Base-by-base conservation (phyloP, 1,284 basidiomycete genomes). In the Fomitiporia mediterranea region DNA sequence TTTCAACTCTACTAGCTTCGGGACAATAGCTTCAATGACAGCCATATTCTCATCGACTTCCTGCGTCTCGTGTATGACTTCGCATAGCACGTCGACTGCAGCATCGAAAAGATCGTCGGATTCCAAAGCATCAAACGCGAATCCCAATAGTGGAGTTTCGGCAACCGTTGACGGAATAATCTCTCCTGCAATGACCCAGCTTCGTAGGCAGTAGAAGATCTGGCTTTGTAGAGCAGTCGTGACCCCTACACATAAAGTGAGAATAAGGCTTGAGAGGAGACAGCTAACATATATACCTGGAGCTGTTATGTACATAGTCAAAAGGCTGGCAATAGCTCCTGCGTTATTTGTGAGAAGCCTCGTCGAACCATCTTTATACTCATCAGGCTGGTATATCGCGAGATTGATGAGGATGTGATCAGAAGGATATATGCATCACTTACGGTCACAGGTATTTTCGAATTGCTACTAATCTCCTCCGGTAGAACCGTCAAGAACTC, bases 51-150 rank as follows among this genome's bases (percentile, higher is more conserved):
- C 96, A 61, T 97, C 87, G 25, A 98, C 80, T 71, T 99, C 97
- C 71, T 98, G 96, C 0, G 97, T 99, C 70, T 99, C 97, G 70
- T 98, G 94, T 58, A 99, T 95, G 62, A 98, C 74, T 67, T 98
- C 94, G 71, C 93, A 96, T 53, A 98, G 79, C 42, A 92, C 86
- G 63, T 98, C 91, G 39, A 96, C 92, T 0, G 94, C 94, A 1
- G 87, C 72, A 66, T 99, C 97, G 67, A 99, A 99, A 8, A 99
- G 80, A 47, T 84, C 80, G 28, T 97, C 91, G 1, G 89, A 88
- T 8, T 79, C 79, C 19, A 99, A 78, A 2, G 94, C 90, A 58
- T 91, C 84, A 67, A 98, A 97, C 13, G 88, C 81, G 65, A 85
- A 87, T 8, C 78, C 72, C 66, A 98, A 89, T n/a, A 99, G 78